These are phyloP conservation scores for Ilyonectria sp. DNA, from an alignment of 2,329 filamentous ascomycete species.

Conservation along the genomic window DNA sequence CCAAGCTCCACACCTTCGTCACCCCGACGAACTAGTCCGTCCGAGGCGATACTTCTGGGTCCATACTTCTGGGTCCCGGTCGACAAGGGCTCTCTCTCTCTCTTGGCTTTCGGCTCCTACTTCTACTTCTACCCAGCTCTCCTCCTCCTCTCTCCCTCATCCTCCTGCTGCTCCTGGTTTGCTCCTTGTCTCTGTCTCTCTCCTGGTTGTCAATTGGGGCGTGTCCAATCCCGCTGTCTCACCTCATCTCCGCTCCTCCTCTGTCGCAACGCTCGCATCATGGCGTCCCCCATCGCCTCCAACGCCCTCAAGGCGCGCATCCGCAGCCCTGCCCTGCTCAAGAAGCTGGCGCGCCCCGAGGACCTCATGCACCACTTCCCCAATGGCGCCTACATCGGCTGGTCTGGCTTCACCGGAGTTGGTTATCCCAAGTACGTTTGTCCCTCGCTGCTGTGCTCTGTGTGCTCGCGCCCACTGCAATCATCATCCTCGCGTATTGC, in stretches of 20 bases:
- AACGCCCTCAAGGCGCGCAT: constrained; percentile 84
- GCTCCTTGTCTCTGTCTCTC: constrained; percentile 31
- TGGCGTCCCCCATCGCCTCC: constrained; percentile 73
- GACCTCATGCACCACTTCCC: constrained; percentile 87
- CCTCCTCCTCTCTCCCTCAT: constrained; percentile 22
- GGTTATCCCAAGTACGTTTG: constrained; percentile 81
- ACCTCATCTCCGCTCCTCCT: constrained; percentile 29
- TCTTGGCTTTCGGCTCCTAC: constrained; percentile 26
- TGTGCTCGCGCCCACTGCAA: constrained; percentile 2
- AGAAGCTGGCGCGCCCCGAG: constrained; percentile 84
- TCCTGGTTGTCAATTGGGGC: constrained; percentile 24
- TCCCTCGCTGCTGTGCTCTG: not conserved
- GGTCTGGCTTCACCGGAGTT: constrained; percentile 92
- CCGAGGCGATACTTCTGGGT: constrained; percentile 18
- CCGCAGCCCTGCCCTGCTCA: constrained; percentile 81
- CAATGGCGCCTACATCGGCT: constrained; percentile 88
- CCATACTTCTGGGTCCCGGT: constrained; percentile 17
- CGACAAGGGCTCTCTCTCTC: constrained; percentile 24
- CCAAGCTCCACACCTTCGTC: constrained; percentile 43
- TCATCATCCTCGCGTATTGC: constrained; percentile 6
- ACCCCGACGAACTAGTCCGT: constrained; percentile 40
- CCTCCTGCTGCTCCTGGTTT: constrained; percentile 27
- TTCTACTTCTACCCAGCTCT: constrained; percentile 33
- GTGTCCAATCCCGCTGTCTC: not conserved
- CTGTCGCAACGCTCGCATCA: constrained; percentile 43